Percentiles rank a stretch among this genome's conserved stretches.
phyloP scores from a whole-genome alignment of 2,329 filamentous ascomycete genomes.

The Fusarium neocosmosporiellum region DNA sequence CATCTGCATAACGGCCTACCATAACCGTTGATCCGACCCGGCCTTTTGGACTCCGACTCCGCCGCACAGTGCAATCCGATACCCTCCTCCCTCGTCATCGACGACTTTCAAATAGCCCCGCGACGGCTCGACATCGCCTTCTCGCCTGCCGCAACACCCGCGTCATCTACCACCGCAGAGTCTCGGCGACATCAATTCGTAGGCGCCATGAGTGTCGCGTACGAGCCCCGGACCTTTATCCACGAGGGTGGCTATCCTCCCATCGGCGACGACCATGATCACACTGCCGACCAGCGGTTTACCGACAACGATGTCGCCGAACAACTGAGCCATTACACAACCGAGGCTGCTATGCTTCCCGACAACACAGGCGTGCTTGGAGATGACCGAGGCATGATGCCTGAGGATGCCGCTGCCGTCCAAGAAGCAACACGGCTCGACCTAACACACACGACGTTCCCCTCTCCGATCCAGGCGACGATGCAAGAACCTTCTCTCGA shows the following conservation, averaged over 20 bases:
- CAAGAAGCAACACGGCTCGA: constrained; percentile 55
- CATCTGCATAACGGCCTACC: constrained; percentile 19
- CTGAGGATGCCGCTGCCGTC: constrained; percentile 52
- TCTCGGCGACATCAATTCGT: constrained; percentile 19
- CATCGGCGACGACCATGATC: constrained; percentile 58
- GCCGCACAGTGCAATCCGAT: not conserved
- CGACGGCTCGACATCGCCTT: constrained; percentile 18
- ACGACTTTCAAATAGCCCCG: constrained; percentile 10
- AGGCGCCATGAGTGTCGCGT: constrained; percentile 62
- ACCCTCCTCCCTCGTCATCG: not conserved
- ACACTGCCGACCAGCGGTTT: constrained; percentile 54
- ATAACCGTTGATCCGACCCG: not conserved
- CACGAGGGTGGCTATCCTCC: constrained; percentile 61
- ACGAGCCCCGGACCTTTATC: constrained; percentile 61
- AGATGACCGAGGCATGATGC: constrained; percentile 50
- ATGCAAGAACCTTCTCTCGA: constrained; percentile 49
- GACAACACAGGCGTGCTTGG: constrained; percentile 53
- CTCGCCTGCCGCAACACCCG: constrained; percentile 25
- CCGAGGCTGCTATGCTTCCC: constrained; percentile 51
- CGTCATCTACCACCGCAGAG: constrained; percentile 23
- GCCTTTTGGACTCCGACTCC: not conserved
- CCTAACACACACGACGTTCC: constrained; percentile 48
- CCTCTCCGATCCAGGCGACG: constrained; percentile 49
- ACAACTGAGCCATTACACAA: constrained; percentile 57
- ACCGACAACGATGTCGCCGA: constrained; percentile 57